These are phyloP conservation scores for Globisporangium rhizosaccharum DNA, from an alignment of 352 stramenopile species.

Conservation along the genomic window DNA sequence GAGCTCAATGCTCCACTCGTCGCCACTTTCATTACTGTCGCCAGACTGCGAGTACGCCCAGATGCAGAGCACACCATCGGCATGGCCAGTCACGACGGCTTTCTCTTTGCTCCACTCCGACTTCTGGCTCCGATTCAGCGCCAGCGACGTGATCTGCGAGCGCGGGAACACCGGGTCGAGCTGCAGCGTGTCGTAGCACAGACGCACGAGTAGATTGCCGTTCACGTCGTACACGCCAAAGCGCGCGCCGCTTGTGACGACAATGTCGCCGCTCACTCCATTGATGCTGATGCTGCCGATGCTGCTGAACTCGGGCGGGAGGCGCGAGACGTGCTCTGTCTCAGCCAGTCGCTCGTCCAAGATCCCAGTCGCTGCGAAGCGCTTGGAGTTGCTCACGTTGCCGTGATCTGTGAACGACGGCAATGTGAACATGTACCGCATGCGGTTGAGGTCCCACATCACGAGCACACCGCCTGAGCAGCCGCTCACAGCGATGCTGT, in stretches of 20 bases:
- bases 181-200: slow-evolving; percentile 42
- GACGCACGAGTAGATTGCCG: slow-evolving; percentile 37
- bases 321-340: background rate
- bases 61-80: slow-evolving; percentile 52
- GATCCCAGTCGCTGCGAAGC: background rate
- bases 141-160: slow-evolving; percentile 34
- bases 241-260: slow-evolving; percentile 34
- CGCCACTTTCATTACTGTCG: slow-evolving; percentile 22
- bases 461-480: slow-evolving; percentile 46
- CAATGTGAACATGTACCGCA: slow-evolving; percentile 44
- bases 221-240: slow-evolving; percentile 74
- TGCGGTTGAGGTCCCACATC: slow-evolving; percentile 71
- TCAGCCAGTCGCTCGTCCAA: background rate
- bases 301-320: background rate
- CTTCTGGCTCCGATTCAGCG: slow-evolving; percentile 39
- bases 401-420: slow-evolving; percentile 12
- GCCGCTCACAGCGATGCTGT: slow-evolving; percentile 62
- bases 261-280: slow-evolving; percentile 56
- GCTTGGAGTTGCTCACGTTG: background rate
- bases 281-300: slow-evolving; percentile 60
- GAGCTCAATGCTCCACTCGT: slow-evolving; percentile 46
- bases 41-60: slow-evolving; percentile 57
- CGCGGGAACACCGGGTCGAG: slow-evolving; percentile 32
- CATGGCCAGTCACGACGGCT: slow-evolving; percentile 54
- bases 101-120: slow-evolving; percentile 65